Base-by-base conservation (phyloP, 1,284 basidiomycete species). In the Microstroma glucosiphilum region DNA sequence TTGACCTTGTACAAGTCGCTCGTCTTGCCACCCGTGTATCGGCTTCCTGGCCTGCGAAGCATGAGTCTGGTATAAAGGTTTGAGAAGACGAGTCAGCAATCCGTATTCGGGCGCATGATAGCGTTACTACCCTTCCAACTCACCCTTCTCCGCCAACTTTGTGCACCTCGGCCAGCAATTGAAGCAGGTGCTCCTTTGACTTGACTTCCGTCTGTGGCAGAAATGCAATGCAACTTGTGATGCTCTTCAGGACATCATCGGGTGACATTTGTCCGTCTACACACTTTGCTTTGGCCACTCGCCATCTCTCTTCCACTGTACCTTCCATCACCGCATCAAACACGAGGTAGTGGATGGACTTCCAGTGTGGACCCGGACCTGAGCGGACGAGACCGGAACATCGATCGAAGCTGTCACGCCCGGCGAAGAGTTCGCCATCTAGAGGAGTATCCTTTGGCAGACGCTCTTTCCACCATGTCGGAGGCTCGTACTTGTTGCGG, bases 131-230 rank as follows among this genome's bases (percentile, higher is more conserved):
- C n/a, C 8, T 21, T 6, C 6, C 8, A 19, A 54, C 51, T 54
- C 51, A 54, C 51, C 51, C 51, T 54, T 54, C 51, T 54, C 51
- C 51, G 21, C 51, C 51, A 8, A 54, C n/a, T 6, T 13, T 25
- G 21, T 54, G 21, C 7, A 54, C 51, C 19, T 54, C 25, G 7
- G 15, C 51, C 21, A 54, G 51, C 17, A 54, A 2, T 21, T 13
- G 8, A 7, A 15, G 21, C 51, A 54, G n/a, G 7, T 54, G 51
- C 51, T 54, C 51, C 17, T 15, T 54, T 25, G 51, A 54, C 51
- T 21, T 25, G 51, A 54, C 26, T 25, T 25, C 26, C 21, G 25
- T 26, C 51, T 54, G 17, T 6, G n/a, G 21, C 15, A 54, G 51
- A 26, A 54, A 54, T 15, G 51, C 51, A 26, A 54, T 54, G 13